phyloP scores from a whole-genome alignment of 169 alveolate genomes.

The Theileria parva region DNA sequence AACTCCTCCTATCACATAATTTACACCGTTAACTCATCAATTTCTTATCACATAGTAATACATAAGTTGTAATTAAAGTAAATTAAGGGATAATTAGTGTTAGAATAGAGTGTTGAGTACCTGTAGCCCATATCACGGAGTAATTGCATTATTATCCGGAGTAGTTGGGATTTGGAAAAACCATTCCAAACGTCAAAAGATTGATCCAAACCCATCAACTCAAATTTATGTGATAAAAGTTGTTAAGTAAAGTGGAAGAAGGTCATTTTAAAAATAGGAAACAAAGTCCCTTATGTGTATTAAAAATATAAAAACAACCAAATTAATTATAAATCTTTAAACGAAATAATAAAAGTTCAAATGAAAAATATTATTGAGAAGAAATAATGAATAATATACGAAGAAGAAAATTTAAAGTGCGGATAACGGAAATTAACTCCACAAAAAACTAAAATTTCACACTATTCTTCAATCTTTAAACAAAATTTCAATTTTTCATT shows the following conservation, averaged over 20 bases:
- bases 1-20: constrained; percentile 34
- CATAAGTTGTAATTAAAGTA: constrained; percentile 20
- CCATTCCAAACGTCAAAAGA: constrained; percentile 49
- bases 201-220: constrained; percentile 18
- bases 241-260: neutral
- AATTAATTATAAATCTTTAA: neutral
- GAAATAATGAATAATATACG: neutral
- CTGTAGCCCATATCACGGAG: constrained; percentile 60
- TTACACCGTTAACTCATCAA: neutral
- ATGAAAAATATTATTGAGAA: no score
- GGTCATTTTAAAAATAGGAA: neutral
- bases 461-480: neutral
- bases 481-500: no score
- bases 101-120: constrained; percentile 3
- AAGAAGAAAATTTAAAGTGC: neutral
- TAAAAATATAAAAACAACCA: neutral
- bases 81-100: neutral
- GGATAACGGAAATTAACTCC: neutral
- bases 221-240: neutral
- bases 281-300: neutral
- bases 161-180: constrained; percentile 49
- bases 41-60: neutral
- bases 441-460: neutral
- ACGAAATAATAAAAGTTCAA: no score
- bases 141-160: constrained; percentile 59